Base-by-base conservation (phyloP, 1,284 basidiomycete genomes). In the Ceratobasidium sp. region DNA sequence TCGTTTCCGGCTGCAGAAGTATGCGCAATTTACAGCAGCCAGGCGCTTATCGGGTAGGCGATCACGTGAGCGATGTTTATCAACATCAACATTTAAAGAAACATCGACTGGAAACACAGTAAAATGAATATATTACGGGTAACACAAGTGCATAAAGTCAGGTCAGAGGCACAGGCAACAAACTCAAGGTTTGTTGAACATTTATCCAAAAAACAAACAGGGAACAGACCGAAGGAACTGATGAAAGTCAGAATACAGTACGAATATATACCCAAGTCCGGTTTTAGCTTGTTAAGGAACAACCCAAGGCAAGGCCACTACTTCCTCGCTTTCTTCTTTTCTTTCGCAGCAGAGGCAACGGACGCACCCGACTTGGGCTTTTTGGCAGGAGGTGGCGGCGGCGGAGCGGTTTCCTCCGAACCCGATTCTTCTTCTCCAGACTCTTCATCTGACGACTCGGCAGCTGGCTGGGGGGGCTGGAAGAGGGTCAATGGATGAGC, bases 321-420 rank as follows among this genome's bases (percentile, higher is more conserved):
- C 29, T 71, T 71, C 54, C 48, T 71, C 24, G 66, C 31, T 39
- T 59, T 71, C 31, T 71, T 71, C 66, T 71, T 71, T 31, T 71
- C 66, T 39, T 71, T 71, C 39, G 37, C 54, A 8, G 37, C 34
- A n/a, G 53, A 13, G 19, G 54, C 37, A 14, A 27, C 37, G 29
- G 66, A 19, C 29, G 54, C 53, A 11, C 59, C 59, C 22, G 41
- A 29, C 29, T 64, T 64, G 27, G 39, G 34, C 22, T 46, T 64
- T 64, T 64, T 46, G 24, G 24, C 41, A 4, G 54, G 41, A 31
- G 37, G 31, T 19, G 54, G 66, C 0, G 66, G 39, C 24, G 66
- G 54, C 22, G 65, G 34, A 19, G 65, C 7, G 39, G 53, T 11
- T 22, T 54, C 51, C 48, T 65, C 62, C 7, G 41, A 48, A 7